Conservation (phyloP, 2,329 filamentous ascomycete species). For the Alternaria brassicae region DNA sequence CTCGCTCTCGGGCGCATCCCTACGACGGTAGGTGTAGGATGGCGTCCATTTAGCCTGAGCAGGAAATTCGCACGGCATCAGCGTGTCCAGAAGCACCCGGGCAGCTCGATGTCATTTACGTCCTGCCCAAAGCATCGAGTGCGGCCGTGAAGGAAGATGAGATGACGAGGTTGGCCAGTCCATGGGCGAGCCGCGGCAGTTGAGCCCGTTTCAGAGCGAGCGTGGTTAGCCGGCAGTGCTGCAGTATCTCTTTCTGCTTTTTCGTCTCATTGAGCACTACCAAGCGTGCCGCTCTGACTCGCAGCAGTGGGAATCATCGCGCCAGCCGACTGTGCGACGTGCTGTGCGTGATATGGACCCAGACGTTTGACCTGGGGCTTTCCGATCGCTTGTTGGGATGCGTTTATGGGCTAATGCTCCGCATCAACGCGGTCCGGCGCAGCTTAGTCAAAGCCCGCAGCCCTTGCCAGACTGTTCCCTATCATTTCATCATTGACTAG, state of each 20-base stretch:
- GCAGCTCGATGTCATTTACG: constrained; percentile 23
- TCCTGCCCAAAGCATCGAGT: constrained; percentile 39
- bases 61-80: constrained; percentile 24
- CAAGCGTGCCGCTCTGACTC: constrained; percentile 35
- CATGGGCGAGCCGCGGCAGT: constrained; percentile 35
- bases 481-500: constrained; percentile 28
- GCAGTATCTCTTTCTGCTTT: constrained; percentile 23
- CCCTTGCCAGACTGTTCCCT: constrained; percentile 31
- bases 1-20: constrained; percentile 38
- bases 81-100: constrained; percentile 19
- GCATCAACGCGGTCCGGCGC: constrained; percentile 20
- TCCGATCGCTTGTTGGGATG: constrained; percentile 40
- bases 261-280: constrained; percentile 17
- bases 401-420: constrained; percentile 14
- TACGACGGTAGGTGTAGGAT: constrained; percentile 30
- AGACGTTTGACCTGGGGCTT: constrained; percentile 32
- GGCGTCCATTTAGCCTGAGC: constrained; percentile 49
- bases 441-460: constrained; percentile 33
- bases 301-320: constrained; percentile 47
- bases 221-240: constrained; percentile 34
- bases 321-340: too few species aligned
- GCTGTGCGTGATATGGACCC: constrained; percentile 20
- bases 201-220: constrained; percentile 40
- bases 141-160: constrained; percentile 39
- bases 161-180: constrained; percentile 28